Conservation (phyloP, 2,329 filamentous ascomycete genomes). For the Diaporthe sp. region DNA sequence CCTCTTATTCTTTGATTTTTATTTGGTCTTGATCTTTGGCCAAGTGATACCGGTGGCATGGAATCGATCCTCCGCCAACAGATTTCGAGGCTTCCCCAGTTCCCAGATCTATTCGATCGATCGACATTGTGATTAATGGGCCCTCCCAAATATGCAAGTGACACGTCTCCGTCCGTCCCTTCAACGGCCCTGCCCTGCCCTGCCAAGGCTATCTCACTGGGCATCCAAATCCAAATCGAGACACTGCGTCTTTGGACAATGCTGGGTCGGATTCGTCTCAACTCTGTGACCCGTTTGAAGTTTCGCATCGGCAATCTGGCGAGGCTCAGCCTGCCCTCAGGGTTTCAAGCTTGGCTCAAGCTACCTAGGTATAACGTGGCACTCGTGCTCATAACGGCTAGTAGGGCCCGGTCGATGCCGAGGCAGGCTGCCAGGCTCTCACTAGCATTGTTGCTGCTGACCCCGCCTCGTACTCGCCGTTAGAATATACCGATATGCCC, state of each 20-base stretch:
- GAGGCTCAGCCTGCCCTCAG: not conserved
- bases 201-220: not conserved
- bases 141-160: not conserved
- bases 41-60: not conserved
- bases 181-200: not conserved
- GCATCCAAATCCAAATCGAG: slow-evolving; percentile 1
- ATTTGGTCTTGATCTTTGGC: not conserved
- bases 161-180: not conserved
- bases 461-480: not conserved
- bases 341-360: slow-evolving; percentile 29
- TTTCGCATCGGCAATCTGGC: slow-evolving; percentile 21
- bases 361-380: not conserved
- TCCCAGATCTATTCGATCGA: not conserved
- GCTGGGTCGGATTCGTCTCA: slow-evolving; percentile 20
- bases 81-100: not conserved
- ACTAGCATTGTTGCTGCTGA: not conserved
- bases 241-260: not conserved
- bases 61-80: not conserved
- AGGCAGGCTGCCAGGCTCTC: not conserved
- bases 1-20: not conserved
- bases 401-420: not conserved
- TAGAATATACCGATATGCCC: not conserved
- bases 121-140: not conserved
- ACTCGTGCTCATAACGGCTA: not conserved
- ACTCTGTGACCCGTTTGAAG: slow-evolving; percentile 34